Evolutionary conservation across 1,139 yeast species (phyloP), one percentile per base, ranked within the genome.

Genomic region (Eremothecium gossypii): DNA sequence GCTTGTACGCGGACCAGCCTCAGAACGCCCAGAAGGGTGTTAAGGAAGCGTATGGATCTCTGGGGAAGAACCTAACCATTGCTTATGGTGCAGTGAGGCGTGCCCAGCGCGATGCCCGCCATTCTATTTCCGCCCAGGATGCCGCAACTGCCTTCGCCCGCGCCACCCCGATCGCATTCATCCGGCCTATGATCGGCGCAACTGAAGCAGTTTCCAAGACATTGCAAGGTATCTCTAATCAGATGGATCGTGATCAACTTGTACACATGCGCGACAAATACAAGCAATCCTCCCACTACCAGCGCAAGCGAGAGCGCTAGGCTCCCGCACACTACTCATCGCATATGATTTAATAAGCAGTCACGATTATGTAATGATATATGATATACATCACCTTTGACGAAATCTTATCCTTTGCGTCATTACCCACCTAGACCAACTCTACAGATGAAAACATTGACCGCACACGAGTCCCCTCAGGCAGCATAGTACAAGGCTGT

Each of bases 171-270:
- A 75, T 85, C 17, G 79, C 87, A 7, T 63, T 89, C 12, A 72
- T 89, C 2, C 65, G 96, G 38, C 96, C 97, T 1, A 73, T 86
- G 54, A 87, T 89, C 50, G 97, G 96, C 1, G 87, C 95, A 0
- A 84, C 96, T 0, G 96, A 87, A 58, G 95, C 95, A 0, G 70
- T 89, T 3, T 82, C 91, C 14, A 83, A 79, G 55, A 74, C 95
- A 0, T 66, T 89, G 43, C 73, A 86, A 67, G 97, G 97, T 1
- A 71, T 89, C 7, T 79, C 89, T 34, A 87, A 87, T 58, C 83
- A 81, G 48, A 67, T 87, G 35, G 91, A 84, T 57, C 83, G 91
- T 1, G 70, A 71, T 8, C 76, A 76, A 48, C 64, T 68, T 43
- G 55, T 58, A 39, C 67, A 69, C 42, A 63, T 74, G 10, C 69